Evolutionary conservation across 495 filamentous ascomycete genomes (phyloP).

Genomic region (Letharia lupina): DNA sequence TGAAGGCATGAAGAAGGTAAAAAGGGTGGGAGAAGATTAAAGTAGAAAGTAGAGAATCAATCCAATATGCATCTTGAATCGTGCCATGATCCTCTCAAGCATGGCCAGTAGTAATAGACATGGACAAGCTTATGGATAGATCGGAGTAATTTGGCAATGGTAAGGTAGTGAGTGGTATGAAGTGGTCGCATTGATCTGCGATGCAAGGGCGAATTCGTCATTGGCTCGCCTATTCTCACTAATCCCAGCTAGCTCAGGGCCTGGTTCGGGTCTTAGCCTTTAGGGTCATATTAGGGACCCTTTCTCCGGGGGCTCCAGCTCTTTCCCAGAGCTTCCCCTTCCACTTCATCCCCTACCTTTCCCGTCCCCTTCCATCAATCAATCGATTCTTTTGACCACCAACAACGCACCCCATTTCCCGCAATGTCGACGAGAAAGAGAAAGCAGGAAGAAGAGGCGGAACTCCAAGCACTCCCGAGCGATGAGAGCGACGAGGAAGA

Average conservation of each 20-base stretch:
- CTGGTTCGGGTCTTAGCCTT: background rate
- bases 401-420: constrained; percentile 1
- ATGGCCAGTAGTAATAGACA: too few relatives aligned
- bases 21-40: background rate
- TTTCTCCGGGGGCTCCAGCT: constrained; percentile 12
- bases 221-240: constrained; percentile 14
- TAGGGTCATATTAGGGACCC: background rate
- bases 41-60: background rate
- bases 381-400: background rate
- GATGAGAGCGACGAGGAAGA: constrained; percentile 57
- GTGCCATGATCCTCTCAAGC: background rate
- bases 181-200: background rate
- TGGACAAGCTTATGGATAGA: too few relatives aligned
- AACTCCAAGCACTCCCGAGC: constrained; percentile 51
- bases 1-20: background rate
- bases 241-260: constrained; percentile 5
- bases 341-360: background rate
- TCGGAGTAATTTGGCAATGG: too few relatives aligned
- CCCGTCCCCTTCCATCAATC: constrained; percentile 6
- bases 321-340: constrained; percentile 3
- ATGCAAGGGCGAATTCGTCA: constrained; percentile 1
- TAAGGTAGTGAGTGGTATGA: too few relatives aligned
- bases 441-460: constrained; percentile 54
- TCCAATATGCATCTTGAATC: background rate
- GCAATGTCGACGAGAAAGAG: constrained; percentile 57